Evolutionary conservation across 1,284 basidiomycete genomes (phyloP), one percentile per base, ranked within the genome.

Genomic region (Anthracocystis setariae): DNA sequence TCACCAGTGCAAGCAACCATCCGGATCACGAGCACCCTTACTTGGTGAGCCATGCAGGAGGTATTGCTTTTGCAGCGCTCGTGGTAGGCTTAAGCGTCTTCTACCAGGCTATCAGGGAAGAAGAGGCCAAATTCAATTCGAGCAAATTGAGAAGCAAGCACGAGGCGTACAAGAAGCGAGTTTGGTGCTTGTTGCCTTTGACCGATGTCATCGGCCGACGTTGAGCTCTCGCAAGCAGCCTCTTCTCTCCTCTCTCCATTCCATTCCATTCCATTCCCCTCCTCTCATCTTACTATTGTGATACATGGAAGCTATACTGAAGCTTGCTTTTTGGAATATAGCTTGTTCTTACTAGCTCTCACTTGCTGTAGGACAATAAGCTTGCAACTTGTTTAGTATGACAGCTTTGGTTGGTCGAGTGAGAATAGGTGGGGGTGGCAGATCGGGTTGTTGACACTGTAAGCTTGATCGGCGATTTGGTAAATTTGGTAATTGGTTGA

Each of bases 51-150:
- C 62, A 71, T 46, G 61, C 68, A 3, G 68, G 68, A 0, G 58
- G 62, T 1, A 58, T 71, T 21, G 46, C 62, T 3, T 44, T 71
- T 5, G 43, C 68, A 7, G 47, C 20, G 4, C 24, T 71, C 3
- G 21, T 61, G 4, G 58, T 65, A 0, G 62, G 45, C 2, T 56
- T 71, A 53, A 65, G 49, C 44, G 46, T 71, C 49, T 62, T 53
- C 24, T 62, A 58, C n/a, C 53, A 57, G 38, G 68, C 62, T 2
- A 65, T 65, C 21, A 40, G 68, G 32, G 61, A 71, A n/a, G 68
- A 71, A 44, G 68, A 71, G 42, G 62, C 62, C 35, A 71, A 71
- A 38, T 71, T 71, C n/a, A 49, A 40, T 33, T 52, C 50, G 25
- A 65, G 68, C 58, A 71, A 71, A 54, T 52, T 71, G 3, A 53